Base-by-base conservation (phyloP, 163 green algal genomes). In the Scenedesmus sp. region DNA sequence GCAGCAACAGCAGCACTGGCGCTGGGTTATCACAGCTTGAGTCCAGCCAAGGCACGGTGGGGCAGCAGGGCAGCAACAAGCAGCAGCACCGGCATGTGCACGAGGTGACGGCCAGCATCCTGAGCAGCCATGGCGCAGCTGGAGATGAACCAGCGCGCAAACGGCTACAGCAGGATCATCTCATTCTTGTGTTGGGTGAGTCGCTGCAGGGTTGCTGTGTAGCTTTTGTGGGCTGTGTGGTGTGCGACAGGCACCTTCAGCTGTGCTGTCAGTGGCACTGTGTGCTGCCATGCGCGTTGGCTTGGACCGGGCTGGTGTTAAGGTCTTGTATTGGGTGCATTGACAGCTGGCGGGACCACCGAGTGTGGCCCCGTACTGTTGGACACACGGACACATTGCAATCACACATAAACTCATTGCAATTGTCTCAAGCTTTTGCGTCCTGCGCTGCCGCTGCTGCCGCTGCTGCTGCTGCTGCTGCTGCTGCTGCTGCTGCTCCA, bases 151-250 rank as follows among this genome's bases (percentile, higher is more conserved):
- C 33, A 40, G n/a, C 30, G 18, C 53, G 81, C 80, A 88, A 37
- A 43, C 78, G 65, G 70, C 51, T 86, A 35, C 40, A 76, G 20
- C 70, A 80, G 30, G 81, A 93, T 18, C 86, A 93, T 53, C 82
- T 90, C 49, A 94, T 94, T 68, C 13, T 94, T 15, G 90, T 93
- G 13, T 81, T 94, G 33, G 92, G 92, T 95, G 61, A 81, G 91
- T 1, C 73, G 22, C 20, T 59, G 24, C 37, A 51, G 7, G 30
- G 59, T n/a, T 33, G 13, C 22, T 72, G 59, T 24, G 20, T 18
- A 30, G 65, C 65, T 40, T 20, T 24, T 37, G n/a, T 33, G 56
- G 30, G 15, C 22, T 18, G 24, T 72, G 22, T 10, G 22, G 22
- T 72, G 20, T 20, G 22, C 3, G 3, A 9, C 6, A 7, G 59